These are phyloP conservation scores for Nitzschia sp. DNA, from an alignment of 108 stramenopile genomes.

Conservation along the genomic window DNA sequence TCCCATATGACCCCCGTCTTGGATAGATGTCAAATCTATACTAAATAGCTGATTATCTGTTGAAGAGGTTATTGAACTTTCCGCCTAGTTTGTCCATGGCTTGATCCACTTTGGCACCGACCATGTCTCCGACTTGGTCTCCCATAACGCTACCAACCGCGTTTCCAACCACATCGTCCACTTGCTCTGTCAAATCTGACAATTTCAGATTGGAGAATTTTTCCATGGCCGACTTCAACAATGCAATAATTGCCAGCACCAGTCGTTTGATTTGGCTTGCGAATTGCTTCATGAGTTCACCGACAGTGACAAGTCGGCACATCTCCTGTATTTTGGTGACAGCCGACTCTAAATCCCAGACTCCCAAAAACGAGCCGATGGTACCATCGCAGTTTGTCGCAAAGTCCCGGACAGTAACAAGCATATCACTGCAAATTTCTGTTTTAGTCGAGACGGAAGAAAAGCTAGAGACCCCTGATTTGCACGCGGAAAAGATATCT, in stretches of 20 bases:
- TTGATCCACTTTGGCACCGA: conserved; percentile 4
- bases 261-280: conserved; percentile 32
- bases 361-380: conserved; percentile 26
- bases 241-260: conserved; percentile 12
- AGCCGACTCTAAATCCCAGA: conserved; percentile 54
- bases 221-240: conserved; percentile 12
- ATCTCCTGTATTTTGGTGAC: conserved; percentile 42
- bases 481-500: conserved; percentile 32
- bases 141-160: conserved; percentile 17
- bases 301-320: conserved; percentile 44
- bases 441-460: conserved; percentile 33
- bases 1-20: conserved; percentile 55
- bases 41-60: no score
- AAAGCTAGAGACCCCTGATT: conserved; percentile 27
- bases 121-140: conserved; percentile 5
- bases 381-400: conserved; percentile 19
- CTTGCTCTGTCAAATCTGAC: not conserved
- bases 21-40: no score
- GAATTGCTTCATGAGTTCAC: conserved; percentile 44
- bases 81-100: conserved; percentile 15
- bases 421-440: conserved; percentile 42
- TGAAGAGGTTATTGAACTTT: conserved; percentile 8
- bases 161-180: not conserved
- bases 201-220: conserved; percentile 18
- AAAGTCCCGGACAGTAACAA: conserved; percentile 22